Evolutionary conservation across 202 grass and related monocot genomes (phyloP), one percentile per base, ranked within the genome.

Genomic region (Bolboschoenoplectus hybrid): DNA sequence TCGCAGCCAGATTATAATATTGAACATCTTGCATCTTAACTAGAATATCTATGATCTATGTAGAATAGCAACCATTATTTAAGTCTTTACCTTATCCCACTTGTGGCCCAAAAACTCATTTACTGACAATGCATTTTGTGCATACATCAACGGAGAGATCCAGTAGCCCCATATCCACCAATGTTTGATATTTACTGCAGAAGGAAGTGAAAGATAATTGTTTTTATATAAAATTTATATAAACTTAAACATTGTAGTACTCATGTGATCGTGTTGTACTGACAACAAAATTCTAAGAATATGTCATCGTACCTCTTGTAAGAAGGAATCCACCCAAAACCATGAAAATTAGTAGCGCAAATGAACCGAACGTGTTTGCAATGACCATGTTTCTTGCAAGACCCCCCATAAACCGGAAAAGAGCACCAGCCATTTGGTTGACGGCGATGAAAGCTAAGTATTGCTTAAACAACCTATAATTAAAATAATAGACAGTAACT

Each of bases 111-210:
- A 16, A 55, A 97, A 81, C 61, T 97, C 95, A 68, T 97, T 97
- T 26, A 89, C 88, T 68, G 95, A 85, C 26, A 97, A 86, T 5
- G 88, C 88, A 88, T 94, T 97, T 82, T 97, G 92, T 2, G 92
- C 89, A 67, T 97, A 97, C 83, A 88, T 94, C 69, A 97, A 39
- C 8, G 95, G 95, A 63, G 95, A 97, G 85, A 94, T 87, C 91
- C 95, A 94, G 87, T 95, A 95, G 43, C 91, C 93, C 93, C 93
- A 95, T 69, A 93, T 95, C 91, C 89, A 93, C 93, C 93, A 95
- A 84, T 88, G 88, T 80, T 91, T 92, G 63, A 95, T 88, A 38
- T 91, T 52, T 1, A 86, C 93, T 95, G 85, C 44, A 12, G 16
- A 80, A 80, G 56, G 47, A 85, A 85, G 58, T 56, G 19, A 84